phyloP scores from a whole-genome alignment of 768 basidiomycete genomes.

The Plicaturopsis crispa region DNA sequence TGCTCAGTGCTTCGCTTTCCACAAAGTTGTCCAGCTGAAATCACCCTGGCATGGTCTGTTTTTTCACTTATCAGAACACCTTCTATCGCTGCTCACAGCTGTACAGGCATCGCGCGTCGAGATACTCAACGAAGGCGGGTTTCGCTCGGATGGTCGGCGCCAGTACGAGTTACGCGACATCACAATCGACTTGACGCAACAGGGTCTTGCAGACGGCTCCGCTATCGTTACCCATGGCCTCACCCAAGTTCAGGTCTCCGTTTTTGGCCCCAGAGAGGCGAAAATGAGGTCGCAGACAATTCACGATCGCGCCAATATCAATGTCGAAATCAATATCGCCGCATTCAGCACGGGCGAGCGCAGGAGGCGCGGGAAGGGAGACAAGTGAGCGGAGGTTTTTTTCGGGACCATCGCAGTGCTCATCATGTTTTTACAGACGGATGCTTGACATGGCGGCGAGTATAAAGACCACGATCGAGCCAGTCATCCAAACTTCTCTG shows the following conservation, averaged over 20 bases:
- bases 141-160: slow-evolving; percentile 88
- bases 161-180: slow-evolving; percentile 87
- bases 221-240: slow-evolving; percentile 83
- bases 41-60: too few species aligned
- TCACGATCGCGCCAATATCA: slow-evolving; percentile 84
- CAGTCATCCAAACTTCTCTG: slow-evolving; percentile 82
- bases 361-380: slow-evolving; percentile 67
- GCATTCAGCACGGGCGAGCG: slow-evolving; percentile 83
- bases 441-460: slow-evolving; percentile 80
- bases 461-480: slow-evolving; percentile 93
- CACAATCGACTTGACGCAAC: slow-evolving; percentile 66
- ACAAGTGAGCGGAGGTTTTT: slow-evolving; percentile 74
- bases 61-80: too few species aligned
- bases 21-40: too few species aligned
- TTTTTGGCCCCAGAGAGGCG: slow-evolving; percentile 90
- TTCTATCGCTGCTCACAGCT: too few species aligned
- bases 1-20: too few species aligned
- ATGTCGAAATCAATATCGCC: slow-evolving; percentile 82
- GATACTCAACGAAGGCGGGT: slow-evolving; percentile 78
- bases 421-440: slow-evolving; percentile 43
- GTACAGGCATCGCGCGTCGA: slow-evolving; percentile 43
- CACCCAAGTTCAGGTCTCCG: slow-evolving; percentile 80
- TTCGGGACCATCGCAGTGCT: slow-evolving; percentile 2
- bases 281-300: slow-evolving; percentile 71
- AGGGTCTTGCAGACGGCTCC: slow-evolving; percentile 78